These are phyloP conservation scores for Paracamarosporium sp. DNA, from an alignment of 2,329 filamentous ascomycete species.

Conservation along the genomic window DNA sequence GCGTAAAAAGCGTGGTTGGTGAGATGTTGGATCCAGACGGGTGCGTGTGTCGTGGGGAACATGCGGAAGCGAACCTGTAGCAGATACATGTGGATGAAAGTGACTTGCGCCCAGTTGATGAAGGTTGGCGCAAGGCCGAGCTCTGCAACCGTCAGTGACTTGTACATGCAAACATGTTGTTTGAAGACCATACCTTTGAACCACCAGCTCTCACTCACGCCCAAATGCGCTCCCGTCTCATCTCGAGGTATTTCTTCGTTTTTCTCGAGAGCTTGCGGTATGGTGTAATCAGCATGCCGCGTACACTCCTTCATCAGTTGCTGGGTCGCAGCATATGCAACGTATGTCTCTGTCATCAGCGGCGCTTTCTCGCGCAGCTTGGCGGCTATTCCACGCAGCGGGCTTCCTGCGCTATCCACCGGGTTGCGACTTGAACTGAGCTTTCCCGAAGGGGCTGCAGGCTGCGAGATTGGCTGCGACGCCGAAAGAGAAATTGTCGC, in stretches of 20 bases:
- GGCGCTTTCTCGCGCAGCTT: constrained; percentile 41
- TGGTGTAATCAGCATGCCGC: constrained; percentile 75
- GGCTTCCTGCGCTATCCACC: constrained; percentile 1
- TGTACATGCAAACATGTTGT: neutral
- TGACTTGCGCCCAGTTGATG: constrained; percentile 93
- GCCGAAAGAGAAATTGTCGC: constrained; percentile 22
- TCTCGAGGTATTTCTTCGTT: constrained; percentile 73
- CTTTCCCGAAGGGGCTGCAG: constrained; percentile 12
- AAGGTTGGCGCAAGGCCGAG: constrained; percentile 85
- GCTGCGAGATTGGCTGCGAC: constrained; percentile 10
- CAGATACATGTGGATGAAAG: constrained; percentile 95
- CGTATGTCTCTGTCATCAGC: constrained; percentile 67
- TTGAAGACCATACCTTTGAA: constrained; percentile 69
- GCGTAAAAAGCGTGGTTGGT: constrained; percentile 95
- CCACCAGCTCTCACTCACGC: constrained; percentile 78
- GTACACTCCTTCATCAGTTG: constrained; percentile 78
- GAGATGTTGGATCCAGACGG: constrained; percentile 85
- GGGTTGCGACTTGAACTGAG: constrained; percentile 18
- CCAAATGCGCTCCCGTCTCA: constrained; percentile 81
- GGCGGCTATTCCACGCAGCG: constrained; percentile 32
- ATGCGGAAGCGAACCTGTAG: constrained; percentile 82
- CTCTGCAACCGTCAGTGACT: constrained; percentile 57
- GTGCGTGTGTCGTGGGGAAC: constrained; percentile 72
- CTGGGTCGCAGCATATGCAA: constrained; percentile 81
- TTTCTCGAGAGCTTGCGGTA: constrained; percentile 71